Conservation (phyloP, 306 rosid genomes). For the Canavalia ensiformis region DNA sequence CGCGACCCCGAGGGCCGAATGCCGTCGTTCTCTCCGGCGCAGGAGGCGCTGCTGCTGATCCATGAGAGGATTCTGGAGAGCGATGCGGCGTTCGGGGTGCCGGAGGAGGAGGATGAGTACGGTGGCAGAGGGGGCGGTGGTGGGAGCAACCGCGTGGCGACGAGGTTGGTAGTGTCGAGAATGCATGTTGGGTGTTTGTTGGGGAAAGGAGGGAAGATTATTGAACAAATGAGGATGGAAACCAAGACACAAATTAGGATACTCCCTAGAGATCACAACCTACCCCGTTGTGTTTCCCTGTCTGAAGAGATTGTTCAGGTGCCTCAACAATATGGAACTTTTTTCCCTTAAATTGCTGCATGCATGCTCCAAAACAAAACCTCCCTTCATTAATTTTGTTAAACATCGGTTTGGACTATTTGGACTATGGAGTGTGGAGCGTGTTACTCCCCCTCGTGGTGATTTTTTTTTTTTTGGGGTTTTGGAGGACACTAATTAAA, state of each 20-base stretch:
- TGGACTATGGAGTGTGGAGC: slow-evolving; percentile 36
- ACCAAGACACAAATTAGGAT: slow-evolving; percentile 98
- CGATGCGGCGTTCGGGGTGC: slow-evolving; percentile 67
- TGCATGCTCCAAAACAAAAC: slow-evolving; percentile 52
- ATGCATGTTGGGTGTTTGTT: slow-evolving; percentile 97
- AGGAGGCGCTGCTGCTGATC: slow-evolving; percentile 88
- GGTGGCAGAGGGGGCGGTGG: slow-evolving; percentile 65
- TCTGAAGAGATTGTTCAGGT: slow-evolving; percentile 99
- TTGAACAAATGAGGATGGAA: slow-evolving; percentile 98
- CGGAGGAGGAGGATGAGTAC: slow-evolving; percentile 75
- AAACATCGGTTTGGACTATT: slow-evolving; percentile 5
- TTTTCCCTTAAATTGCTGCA: slow-evolving; percentile 45
- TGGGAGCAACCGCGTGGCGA: slow-evolving; percentile 68
- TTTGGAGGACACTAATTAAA: slow-evolving; percentile 40
- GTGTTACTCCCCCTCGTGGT: slow-evolving; percentile 14
- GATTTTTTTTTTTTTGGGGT: slow-evolving; percentile 6
- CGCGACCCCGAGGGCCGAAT: slow-evolving; percentile 93
- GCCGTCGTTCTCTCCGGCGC: slow-evolving; percentile 97
- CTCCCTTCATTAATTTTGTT: slow-evolving; percentile 42
- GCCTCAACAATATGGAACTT: slow-evolving; percentile 46
- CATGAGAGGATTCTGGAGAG: slow-evolving; percentile 93
- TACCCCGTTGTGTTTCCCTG: slow-evolving; percentile 95
- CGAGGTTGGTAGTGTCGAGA: slow-evolving; percentile 93
- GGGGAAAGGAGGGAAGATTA: slow-evolving; percentile 98
- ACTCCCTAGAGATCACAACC: slow-evolving; percentile 92